phyloP scores from a whole-genome alignment of 1,284 basidiomycete species.

The Ceratobasidium sp. region DNA sequence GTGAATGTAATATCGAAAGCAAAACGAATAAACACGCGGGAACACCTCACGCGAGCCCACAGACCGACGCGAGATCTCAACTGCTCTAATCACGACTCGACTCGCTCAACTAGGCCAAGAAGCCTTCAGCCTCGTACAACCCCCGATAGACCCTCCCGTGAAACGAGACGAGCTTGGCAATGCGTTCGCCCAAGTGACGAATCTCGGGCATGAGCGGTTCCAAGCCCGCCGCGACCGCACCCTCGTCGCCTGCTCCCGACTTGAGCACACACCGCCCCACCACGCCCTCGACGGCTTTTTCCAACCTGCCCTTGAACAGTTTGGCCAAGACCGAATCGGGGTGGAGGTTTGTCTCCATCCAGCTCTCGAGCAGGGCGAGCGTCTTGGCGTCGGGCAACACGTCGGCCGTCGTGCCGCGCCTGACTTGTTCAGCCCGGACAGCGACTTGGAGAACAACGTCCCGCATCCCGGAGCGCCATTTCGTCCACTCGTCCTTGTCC shows the following conservation, averaged over 20 bases:
- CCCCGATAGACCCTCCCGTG: constrained; percentile 76
- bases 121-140: constrained; percentile 71
- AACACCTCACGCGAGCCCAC: too few species aligned
- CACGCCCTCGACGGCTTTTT: constrained; percentile 66
- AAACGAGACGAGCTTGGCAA: constrained; percentile 70
- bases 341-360: constrained; percentile 38
- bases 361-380: constrained; percentile 39
- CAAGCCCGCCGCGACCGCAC: constrained; percentile 60
- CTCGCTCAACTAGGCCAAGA: constrained; percentile 48
- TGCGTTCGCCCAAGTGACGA: constrained; percentile 66
- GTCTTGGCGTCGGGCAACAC: constrained; percentile 25
- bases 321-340: constrained; percentile 59
- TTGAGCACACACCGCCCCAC: constrained; percentile 60
- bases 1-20: too few species aligned
- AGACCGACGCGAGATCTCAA: too few species aligned
- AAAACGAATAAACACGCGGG: too few species aligned
- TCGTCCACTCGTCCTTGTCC: constrained; percentile 53
- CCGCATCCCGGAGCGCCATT: constrained; percentile 59
- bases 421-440: constrained; percentile 61
- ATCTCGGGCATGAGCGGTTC: constrained; percentile 74
- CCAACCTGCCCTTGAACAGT: constrained; percentile 67
- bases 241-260: constrained; percentile 34
- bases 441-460: constrained; percentile 72
- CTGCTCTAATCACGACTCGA: background rate
- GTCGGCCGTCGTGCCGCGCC: constrained; percentile 41